These are phyloP conservation scores for Tylopilus felleus DNA, from an alignment of 768 basidiomycete species.

Conservation along the genomic window DNA sequence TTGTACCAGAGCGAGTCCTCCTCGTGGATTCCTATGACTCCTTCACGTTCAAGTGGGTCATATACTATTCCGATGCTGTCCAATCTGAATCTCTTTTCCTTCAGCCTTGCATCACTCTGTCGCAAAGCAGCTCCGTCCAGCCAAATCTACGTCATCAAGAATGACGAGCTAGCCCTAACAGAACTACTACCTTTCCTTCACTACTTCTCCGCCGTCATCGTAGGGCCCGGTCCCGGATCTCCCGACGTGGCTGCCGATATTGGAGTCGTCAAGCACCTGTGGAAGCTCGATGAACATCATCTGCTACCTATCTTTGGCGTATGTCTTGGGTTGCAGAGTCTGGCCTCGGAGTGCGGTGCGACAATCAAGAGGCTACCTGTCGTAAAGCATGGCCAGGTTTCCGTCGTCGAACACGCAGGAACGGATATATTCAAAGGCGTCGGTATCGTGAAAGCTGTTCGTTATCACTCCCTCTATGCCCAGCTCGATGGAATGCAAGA, in stretches of 20 bases:
- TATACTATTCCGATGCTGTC: background rate
- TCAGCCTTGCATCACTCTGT: slow-evolving; percentile 71
- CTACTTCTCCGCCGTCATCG: slow-evolving; percentile 64
- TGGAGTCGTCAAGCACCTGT: slow-evolving; percentile 67
- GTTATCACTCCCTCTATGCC: slow-evolving; percentile 79
- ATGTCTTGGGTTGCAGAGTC: slow-evolving; percentile 78
- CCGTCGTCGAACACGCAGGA: slow-evolving; percentile 55
- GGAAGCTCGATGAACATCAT: slow-evolving; percentile 52
- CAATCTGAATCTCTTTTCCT: background rate
- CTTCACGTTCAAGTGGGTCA: slow-evolving; percentile 81
- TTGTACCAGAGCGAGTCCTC: slow-evolving; percentile 48
- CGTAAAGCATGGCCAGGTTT: slow-evolving; percentile 82
- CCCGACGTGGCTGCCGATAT: slow-evolving; percentile 60
- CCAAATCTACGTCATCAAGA: slow-evolving; percentile 67
- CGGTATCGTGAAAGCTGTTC: slow-evolving; percentile 54
- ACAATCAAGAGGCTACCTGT: slow-evolving; percentile 52
- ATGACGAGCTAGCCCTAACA: slow-evolving; percentile 53
- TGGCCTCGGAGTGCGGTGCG: slow-evolving; percentile 64
- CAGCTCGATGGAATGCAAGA: slow-evolving; percentile 43
- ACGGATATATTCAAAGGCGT: slow-evolving; percentile 61
- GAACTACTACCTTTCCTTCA: slow-evolving; percentile 51
- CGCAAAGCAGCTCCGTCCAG: slow-evolving; percentile 59
- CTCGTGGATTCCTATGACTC: slow-evolving; percentile 85
- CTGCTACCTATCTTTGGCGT: slow-evolving; percentile 78
- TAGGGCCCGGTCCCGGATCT: slow-evolving; percentile 82